Evolutionary conservation across 2,329 filamentous ascomycete species (phyloP).

Genomic region (Hypoxylon sp.): DNA sequence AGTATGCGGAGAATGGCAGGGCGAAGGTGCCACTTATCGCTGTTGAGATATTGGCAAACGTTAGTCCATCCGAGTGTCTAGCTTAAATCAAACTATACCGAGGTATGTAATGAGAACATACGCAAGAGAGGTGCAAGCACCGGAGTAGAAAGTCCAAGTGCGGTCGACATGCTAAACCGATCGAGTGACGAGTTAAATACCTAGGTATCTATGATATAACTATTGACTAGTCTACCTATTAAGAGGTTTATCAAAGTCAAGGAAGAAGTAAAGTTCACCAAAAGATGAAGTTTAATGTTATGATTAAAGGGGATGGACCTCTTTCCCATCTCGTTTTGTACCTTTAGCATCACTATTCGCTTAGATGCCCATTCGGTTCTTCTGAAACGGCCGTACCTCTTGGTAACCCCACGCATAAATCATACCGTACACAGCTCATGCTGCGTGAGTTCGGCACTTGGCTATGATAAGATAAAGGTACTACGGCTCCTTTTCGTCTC

Average conservation of each 20-base stretch:
- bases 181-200: not conserved
- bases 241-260: not conserved
- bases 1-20: slow-evolving; percentile 54
- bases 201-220: not conserved
- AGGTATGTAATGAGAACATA: slow-evolving; percentile 29
- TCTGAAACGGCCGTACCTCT: slow-evolving; percentile 15
- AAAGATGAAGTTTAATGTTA: not conserved
- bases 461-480: not conserved
- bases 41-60: slow-evolving; percentile 23
- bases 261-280: slow-evolving; percentile 1
- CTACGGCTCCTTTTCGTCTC: not conserved
- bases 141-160: slow-evolving; percentile 35
- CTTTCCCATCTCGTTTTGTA: not conserved
- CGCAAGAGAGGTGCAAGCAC: slow-evolving; percentile 44
- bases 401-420: slow-evolving; percentile 4
- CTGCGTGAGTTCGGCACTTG: not conserved
- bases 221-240: slow-evolving; percentile 4
- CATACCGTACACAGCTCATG: slow-evolving; percentile 4
- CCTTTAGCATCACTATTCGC: slow-evolving; percentile 21
- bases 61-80: slow-evolving; percentile 7
- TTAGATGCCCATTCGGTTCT: slow-evolving; percentile 6
- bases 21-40: slow-evolving; percentile 54
- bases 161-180: slow-evolving; percentile 36
- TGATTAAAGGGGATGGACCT: slow-evolving; percentile 1
- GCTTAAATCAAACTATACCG: not conserved